These are phyloP conservation scores for Bisporella sp. DNA, from an alignment of 2,329 filamentous ascomycete species.

Conservation along the genomic window DNA sequence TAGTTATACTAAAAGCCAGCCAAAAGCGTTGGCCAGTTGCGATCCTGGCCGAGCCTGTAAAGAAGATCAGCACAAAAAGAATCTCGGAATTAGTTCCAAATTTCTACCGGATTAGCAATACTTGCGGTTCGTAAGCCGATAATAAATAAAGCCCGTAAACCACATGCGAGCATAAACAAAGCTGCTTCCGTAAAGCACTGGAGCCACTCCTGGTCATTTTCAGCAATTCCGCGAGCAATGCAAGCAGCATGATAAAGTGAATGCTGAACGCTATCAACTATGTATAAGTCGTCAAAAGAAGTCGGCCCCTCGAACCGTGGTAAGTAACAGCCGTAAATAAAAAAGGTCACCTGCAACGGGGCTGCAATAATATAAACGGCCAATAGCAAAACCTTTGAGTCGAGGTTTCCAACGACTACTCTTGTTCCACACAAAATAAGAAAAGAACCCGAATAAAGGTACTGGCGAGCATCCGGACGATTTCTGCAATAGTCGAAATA, in stretches of 20 bases:
- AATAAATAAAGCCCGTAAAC: background rate
- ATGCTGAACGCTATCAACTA: background rate
- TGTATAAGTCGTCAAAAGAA: constrained; percentile 7
- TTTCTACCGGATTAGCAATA: background rate
- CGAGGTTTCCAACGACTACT: background rate
- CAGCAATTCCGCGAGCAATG: constrained; percentile 2
- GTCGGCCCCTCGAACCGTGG: background rate
- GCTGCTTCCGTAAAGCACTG: background rate
- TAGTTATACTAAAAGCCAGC: background rate
- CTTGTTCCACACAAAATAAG: constrained; percentile 1
- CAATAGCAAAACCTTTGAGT: background rate
- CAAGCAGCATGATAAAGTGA: constrained; percentile 1
- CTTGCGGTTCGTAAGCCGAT: background rate
- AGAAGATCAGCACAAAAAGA: background rate
- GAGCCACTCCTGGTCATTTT: constrained; percentile 5
- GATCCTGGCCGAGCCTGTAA: background rate
- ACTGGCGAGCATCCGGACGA: background rate
- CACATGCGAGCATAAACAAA: background rate
- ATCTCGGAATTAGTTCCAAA: background rate
- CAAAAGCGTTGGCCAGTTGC: background rate
- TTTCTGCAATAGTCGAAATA: constrained; percentile 5
- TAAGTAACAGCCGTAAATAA: constrained; percentile 7
- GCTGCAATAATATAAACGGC: constrained; percentile 5
- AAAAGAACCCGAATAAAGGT: constrained; percentile 4
- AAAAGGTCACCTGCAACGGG: constrained; percentile 1